Evolutionary conservation across 805 yeast species (phyloP).

Genomic region (Groenewaldozyma salmanticensis): DNA sequence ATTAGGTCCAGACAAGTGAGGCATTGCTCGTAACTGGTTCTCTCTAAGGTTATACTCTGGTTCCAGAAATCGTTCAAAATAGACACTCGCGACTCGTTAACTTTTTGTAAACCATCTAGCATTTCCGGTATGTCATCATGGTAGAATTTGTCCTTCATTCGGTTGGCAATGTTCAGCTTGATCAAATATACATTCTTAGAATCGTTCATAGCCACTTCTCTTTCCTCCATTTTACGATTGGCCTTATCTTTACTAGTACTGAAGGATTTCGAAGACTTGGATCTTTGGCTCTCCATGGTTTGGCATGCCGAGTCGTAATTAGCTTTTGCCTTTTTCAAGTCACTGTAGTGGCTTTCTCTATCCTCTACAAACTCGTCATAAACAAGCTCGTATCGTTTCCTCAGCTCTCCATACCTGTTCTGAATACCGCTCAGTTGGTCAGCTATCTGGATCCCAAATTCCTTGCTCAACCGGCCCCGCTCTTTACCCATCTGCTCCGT

Average conservation of each 20-base stretch:
- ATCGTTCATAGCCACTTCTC: conserved; percentile 72
- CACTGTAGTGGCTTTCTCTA: conserved; percentile 41
- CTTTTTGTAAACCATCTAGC: conserved; percentile 71
- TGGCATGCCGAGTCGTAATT: conserved; percentile 76
- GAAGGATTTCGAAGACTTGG: conserved; percentile 49
- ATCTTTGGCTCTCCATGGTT: conserved; percentile 68
- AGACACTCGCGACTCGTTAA: conserved; percentile 69
- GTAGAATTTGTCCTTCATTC: conserved; percentile 84
- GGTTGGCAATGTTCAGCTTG: conserved; percentile 72
- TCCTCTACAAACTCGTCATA: conserved; percentile 46
- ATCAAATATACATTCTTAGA: conserved; percentile 80
- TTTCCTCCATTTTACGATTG: conserved; percentile 42
- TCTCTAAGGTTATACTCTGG: conserved; percentile 55
- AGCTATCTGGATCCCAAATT: conserved; percentile 49
- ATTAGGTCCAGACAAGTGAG: conserved; percentile 38
- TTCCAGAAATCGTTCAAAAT: conserved; percentile 61
- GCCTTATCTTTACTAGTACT: conserved; percentile 33
- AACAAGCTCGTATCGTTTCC: conserved; percentile 47
- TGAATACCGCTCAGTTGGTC: conserved; percentile 50
- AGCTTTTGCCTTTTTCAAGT: conserved; percentile 55
- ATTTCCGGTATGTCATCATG: conserved; percentile 91
- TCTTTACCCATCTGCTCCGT: conserved; percentile 74
- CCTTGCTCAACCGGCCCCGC: conserved; percentile 47
- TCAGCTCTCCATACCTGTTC: conserved; percentile 42
- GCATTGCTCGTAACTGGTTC: conserved; percentile 37